Conservation (phyloP, 2,329 filamentous ascomycete species). For the Phialemoniopsis sp. region DNA sequence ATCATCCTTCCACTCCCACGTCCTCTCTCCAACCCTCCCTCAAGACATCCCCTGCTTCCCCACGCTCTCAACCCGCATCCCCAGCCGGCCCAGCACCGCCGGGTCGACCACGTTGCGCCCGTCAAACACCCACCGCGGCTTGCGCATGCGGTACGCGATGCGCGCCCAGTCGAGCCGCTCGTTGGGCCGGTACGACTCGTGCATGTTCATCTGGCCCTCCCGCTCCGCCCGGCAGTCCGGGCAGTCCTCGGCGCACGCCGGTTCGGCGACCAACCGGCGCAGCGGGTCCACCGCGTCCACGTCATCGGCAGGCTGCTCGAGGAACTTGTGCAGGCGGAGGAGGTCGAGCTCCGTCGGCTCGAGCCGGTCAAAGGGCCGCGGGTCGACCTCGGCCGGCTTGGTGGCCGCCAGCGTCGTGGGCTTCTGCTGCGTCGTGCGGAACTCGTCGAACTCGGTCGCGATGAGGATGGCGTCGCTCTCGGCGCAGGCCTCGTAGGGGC, state of each 20-base stretch:
- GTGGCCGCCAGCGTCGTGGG: conserved; percentile 7
- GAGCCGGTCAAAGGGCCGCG: conserved; percentile 35
- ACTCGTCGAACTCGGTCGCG: conserved; percentile 54
- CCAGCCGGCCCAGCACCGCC: conserved; percentile 42
- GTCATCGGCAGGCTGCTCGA: conserved; percentile 20
- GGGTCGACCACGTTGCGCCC: conserved; percentile 50
- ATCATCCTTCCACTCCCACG: too few relatives aligned
- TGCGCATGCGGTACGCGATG: conserved; percentile 44
- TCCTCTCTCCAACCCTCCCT: too few relatives aligned
- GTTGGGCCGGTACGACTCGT: conserved; percentile 38
- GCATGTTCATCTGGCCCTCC: conserved; percentile 12
- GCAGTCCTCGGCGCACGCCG: conserved; percentile 38
- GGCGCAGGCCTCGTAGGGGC: conserved; percentile 44
- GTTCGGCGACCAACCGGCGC: conserved; percentile 37
- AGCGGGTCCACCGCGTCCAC: conserved; percentile 36
- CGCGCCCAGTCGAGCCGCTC: conserved; percentile 47
- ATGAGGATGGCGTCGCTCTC: conserved; percentile 46
- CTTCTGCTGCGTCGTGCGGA: conserved; percentile 32
- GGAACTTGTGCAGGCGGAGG: conserved; percentile 41
- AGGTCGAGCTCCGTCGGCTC: conserved; percentile 39
- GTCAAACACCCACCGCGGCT: conserved; percentile 53
- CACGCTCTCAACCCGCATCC: conserved; percentile 47
- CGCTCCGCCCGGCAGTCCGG: conserved; percentile 40
- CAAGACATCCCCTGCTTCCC: conserved; percentile 30
- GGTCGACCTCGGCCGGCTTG: conserved; percentile 32